Evolutionary conservation across 2,329 filamentous ascomycete genomes (phyloP), one percentile per base, ranked within the genome.

Genomic region (Talaromyces verruculosus): DNA sequence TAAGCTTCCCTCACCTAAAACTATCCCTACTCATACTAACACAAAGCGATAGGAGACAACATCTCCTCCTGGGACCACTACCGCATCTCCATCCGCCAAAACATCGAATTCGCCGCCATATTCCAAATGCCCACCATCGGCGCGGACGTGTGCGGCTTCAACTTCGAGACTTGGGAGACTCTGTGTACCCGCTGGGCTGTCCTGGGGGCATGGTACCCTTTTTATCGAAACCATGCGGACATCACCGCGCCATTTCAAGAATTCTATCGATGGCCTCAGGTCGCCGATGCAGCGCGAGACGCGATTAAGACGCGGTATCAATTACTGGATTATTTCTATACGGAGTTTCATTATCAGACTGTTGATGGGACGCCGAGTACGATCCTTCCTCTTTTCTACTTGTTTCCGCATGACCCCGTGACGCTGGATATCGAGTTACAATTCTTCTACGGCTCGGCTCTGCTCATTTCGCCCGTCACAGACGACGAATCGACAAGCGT

Each of bases 241-340:
- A 76, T 83, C 55, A 75, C 77, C 37, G 75, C 77, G 2, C 81
- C 84, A 17, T 74, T 81, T 0, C 91, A 93, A 72, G 91, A 93
- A 74, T 90, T 91, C 75, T 94, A 93, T 76, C 84, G 81, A 59
- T 93, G 89, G 89, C 79, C 82, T 0, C 76, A 81, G 1, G 89
- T 91, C 5, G 82, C 89, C 0, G 79, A 84, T 6, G 88, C 89
- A 0, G 89, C 89, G 0, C 84, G 84, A 63, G 88, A 86, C 64
- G 89, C 88, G 19, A 92, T 93, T 71, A 84, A 84, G 37, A 87
- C 88, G 53, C 85, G 91, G 17, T 93, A 93, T 79, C 84, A 85
- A 41, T 81, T 93, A 15, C 82, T 93, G 8, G 91, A 93, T 72
- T 93, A 93, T 78, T 83, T 91, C 68, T 93, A 94, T 80, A 93